These are phyloP conservation scores for Chaetothyriales sp. DNA, from an alignment of 2,329 filamentous ascomycete genomes.

Conservation along the genomic window DNA sequence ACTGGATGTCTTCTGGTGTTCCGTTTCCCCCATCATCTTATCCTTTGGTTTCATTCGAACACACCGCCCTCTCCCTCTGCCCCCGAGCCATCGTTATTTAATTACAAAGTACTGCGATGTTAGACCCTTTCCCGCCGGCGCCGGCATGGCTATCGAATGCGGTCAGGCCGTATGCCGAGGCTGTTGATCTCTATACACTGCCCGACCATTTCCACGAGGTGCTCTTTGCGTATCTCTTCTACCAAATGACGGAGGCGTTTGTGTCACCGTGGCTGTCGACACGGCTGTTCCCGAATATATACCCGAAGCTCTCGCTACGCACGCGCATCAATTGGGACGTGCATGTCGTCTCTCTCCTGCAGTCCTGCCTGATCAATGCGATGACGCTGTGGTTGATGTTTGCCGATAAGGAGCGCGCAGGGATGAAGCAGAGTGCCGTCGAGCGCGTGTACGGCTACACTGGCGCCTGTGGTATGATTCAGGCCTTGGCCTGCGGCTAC, in stretches of 20 bases:
- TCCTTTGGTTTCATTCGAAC: neutral
- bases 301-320: slow-evolving; percentile 39
- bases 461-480: slow-evolving; percentile 43
- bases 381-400: slow-evolving; percentile 46
- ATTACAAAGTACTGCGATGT: slow-evolving; percentile 20
- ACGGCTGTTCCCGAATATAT: slow-evolving; percentile 41
- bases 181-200: slow-evolving; percentile 41
- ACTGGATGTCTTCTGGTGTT: neutral
- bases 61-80: neutral
- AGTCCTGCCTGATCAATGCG: slow-evolving; percentile 42
- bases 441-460: slow-evolving; percentile 50
- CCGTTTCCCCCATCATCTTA: neutral
- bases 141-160: slow-evolving; percentile 38
- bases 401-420: slow-evolving; percentile 40
- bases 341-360: slow-evolving; percentile 49
- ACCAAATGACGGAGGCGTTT: slow-evolving; percentile 41
- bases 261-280: slow-evolving; percentile 43
- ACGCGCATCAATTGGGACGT: slow-evolving; percentile 55
- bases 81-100: neutral
- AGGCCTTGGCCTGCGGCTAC: slow-evolving; percentile 49
- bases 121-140: slow-evolving; percentile 33
- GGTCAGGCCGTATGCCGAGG: slow-evolving; percentile 37
- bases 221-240: slow-evolving; percentile 41
- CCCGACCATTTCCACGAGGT: slow-evolving; percentile 50
- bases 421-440: slow-evolving; percentile 33